A percentile compares a stretch with the other conserved stretches of the same genome.
Conservation (phyloP, 2,329 filamentous ascomycete genomes). For the Juglanconis oblonga region DNA sequence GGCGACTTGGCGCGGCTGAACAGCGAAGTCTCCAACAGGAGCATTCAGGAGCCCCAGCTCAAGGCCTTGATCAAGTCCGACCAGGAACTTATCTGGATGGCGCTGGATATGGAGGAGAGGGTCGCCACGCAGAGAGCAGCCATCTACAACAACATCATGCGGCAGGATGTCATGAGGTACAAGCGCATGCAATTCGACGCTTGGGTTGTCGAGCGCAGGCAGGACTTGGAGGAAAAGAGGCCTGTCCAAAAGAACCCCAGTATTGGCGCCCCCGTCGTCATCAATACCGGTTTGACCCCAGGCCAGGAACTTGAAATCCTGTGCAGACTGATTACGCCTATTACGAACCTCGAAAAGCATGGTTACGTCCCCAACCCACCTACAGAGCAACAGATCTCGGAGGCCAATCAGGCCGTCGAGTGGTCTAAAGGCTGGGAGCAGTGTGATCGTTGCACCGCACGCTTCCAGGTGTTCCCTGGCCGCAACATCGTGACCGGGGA, state of each 20-base stretch:
- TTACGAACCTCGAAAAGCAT: constrained; percentile 59
- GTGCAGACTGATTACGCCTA: constrained; percentile 59
- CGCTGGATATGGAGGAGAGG: constrained; percentile 76
- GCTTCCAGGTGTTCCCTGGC: constrained; percentile 91
- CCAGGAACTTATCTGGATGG: constrained; percentile 65
- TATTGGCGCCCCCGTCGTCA: constrained; percentile 41
- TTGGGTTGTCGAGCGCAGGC: constrained; percentile 64
- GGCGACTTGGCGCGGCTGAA: constrained; percentile 67
- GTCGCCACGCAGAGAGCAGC: constrained; percentile 62
- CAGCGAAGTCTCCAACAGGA: constrained; percentile 52
- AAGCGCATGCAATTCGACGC: constrained; percentile 70
- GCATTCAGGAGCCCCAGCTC: constrained; percentile 43
- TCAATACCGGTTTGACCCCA: constrained; percentile 68
- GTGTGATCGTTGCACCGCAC: constrained; percentile 80
- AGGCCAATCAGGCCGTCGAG: constrained; percentile 62
- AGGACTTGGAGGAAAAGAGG: constrained; percentile 30
- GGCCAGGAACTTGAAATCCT: constrained; percentile 68
- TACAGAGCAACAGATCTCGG: constrained; percentile 61
- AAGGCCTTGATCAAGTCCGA: constrained; percentile 55
- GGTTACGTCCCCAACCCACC: constrained; percentile 76
- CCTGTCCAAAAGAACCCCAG: constrained; percentile 32
- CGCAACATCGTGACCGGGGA: constrained; percentile 73
- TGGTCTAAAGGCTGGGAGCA: constrained; percentile 75
- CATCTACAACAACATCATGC: constrained; percentile 82
- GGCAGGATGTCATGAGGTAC: constrained; percentile 72